These are phyloP conservation scores for Singerocomus inundabilis DNA, from an alignment of 1,284 basidiomycete genomes.

Conservation along the genomic window DNA sequence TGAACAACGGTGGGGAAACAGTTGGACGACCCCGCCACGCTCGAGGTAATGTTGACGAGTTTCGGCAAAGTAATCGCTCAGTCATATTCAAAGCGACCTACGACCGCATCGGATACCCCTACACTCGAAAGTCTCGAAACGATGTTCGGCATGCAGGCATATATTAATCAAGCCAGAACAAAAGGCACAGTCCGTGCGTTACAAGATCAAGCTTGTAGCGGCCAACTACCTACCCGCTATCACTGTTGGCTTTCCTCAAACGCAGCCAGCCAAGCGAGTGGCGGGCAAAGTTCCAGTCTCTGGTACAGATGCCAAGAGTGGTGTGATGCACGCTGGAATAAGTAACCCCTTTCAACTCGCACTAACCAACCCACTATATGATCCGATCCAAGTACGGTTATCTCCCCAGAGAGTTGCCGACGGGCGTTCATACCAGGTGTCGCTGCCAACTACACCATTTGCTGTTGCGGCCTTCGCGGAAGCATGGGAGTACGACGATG, in stretches of 20 bases:
- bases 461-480: conserved; percentile 87
- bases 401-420: conserved; percentile 60
- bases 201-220: conserved; percentile 97
- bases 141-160: conserved; percentile 91
- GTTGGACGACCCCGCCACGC: conserved; percentile 71
- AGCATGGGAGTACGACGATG: conserved; percentile 94
- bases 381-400: conserved; percentile 86
- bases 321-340: conserved; percentile 65
- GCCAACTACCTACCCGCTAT: conserved; percentile 91
- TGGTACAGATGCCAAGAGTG: conserved; percentile 43
- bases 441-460: conserved; percentile 74
- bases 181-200: conserved; percentile 89
- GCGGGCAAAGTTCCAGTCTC: conserved; percentile 41
- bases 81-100: conserved; percentile 60
- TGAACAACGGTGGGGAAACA: conserved; percentile 79
- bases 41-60: conserved; percentile 47
- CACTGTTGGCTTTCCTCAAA: conserved; percentile 66
- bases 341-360: conserved; percentile 87
- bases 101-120: conserved; percentile 87
- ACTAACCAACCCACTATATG: conserved; percentile 91
- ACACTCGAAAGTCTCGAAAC: conserved; percentile 91
- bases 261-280: conserved; percentile 47
- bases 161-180: conserved; percentile 98
- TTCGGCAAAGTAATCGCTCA: background rate
- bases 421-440: conserved; percentile 59